phyloP scores from a whole-genome alignment of 176 grass and related monocot genomes.

The Triticum monococcum region DNA sequence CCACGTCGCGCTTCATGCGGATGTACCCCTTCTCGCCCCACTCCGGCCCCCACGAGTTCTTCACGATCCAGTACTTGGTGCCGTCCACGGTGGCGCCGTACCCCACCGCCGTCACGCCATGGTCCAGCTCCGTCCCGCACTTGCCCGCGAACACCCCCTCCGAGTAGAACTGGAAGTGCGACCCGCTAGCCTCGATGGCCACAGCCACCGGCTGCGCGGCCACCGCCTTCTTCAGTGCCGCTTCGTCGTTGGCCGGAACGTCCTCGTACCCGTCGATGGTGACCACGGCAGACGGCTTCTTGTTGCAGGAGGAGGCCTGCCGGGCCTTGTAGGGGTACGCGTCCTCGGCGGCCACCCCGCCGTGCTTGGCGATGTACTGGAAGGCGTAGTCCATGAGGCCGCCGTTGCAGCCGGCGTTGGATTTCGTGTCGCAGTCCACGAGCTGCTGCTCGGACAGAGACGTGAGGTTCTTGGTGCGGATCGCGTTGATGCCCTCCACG shows the following conservation, averaged over 20 bases:
- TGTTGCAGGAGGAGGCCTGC: constrained; percentile 33
- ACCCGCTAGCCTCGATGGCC: constrained; percentile 34
- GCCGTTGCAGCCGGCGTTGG: constrained; percentile 55
- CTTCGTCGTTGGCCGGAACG: constrained; percentile 51
- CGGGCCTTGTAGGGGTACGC: constrained; percentile 42
- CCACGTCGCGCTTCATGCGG: background rate
- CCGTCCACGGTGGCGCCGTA: background rate
- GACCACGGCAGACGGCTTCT: background rate
- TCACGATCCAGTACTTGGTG: constrained; percentile 21
- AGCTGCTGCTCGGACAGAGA: constrained; percentile 67
- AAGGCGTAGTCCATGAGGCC: constrained; percentile 73
- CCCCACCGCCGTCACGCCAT: background rate
- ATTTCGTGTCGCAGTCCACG: constrained; percentile 61
- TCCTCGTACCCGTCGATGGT: constrained; percentile 51
- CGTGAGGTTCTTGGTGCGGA: constrained; percentile 45
- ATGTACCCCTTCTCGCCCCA: constrained; percentile 16
- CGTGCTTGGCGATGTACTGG: constrained; percentile 57
- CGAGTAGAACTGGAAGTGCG: constrained; percentile 14
- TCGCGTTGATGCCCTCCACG: constrained; percentile 80
- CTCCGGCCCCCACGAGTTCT: background rate
- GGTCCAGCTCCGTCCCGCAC: constrained; percentile 11
- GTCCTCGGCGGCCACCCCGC: constrained; percentile 34
- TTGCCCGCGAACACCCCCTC: constrained; percentile 1
- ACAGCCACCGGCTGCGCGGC: constrained; percentile 54
- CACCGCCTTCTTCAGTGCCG: constrained; percentile 49